A percentile compares a stretch with the other conserved stretches of the same genome.
phyloP scores from a whole-genome alignment of 2,329 filamentous ascomycete genomes.

The Botryosphaeria agaves region DNA sequence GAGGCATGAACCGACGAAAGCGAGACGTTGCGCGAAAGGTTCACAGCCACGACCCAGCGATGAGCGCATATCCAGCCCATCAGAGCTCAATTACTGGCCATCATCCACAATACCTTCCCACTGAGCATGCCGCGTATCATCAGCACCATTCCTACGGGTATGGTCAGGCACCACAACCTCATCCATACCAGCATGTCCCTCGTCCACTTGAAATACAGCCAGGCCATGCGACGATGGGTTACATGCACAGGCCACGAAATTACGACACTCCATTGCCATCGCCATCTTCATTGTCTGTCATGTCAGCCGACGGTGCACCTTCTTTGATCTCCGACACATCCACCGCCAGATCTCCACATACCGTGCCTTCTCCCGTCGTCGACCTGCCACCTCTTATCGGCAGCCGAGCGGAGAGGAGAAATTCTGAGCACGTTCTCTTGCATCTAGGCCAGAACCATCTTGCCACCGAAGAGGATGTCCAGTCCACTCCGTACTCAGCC shows the following conservation, averaged over 20 bases:
- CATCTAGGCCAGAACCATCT: background rate
- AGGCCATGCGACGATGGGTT: background rate
- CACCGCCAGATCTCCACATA: slow-evolving; percentile 25
- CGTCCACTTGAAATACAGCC: slow-evolving; percentile 7
- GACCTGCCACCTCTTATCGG: slow-evolving; percentile 24
- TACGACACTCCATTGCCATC: slow-evolving; percentile 45
- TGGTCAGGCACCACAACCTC: background rate
- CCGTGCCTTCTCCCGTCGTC: slow-evolving; percentile 24
- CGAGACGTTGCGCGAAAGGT: slow-evolving; percentile 17
- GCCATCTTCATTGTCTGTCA: slow-evolving; percentile 42
- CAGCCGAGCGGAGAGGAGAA: slow-evolving; percentile 17
- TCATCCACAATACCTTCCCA: background rate
- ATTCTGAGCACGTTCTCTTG: slow-evolving; percentile 1
- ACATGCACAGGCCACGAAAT: slow-evolving; percentile 10
- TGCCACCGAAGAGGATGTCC: background rate
- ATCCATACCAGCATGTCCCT: slow-evolving; percentile 6
- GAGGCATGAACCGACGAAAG: slow-evolving; percentile 65
- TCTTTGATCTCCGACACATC: slow-evolving; percentile 53
- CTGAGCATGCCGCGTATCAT: background rate
- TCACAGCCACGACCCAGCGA: slow-evolving; percentile 12
- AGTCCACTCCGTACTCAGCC: too few relatives aligned
- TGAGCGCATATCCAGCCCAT: background rate
- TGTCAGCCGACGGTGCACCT: slow-evolving; percentile 45
- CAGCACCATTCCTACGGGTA: background rate
- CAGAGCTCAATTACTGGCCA: background rate